Percentiles rank a stretch among this genome's conserved stretches.
phyloP scores from a whole-genome alignment of 78 protist species.

The Dictyostelium intermedium region DNA sequence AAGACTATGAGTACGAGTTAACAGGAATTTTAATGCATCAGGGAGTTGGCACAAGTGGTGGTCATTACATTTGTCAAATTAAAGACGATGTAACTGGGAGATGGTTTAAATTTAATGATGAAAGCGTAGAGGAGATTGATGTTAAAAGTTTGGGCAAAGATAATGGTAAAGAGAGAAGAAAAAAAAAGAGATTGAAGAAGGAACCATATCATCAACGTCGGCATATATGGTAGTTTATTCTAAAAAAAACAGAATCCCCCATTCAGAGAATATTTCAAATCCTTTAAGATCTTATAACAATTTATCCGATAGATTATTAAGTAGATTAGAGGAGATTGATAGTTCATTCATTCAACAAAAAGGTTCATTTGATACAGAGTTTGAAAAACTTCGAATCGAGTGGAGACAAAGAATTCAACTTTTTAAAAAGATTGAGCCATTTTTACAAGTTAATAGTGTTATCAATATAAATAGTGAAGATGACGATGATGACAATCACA shows the following conservation, averaged over 20 bases:
- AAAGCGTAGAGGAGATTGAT: conserved; percentile 7
- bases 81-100: conserved; percentile 26
- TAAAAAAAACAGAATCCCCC: conserved; percentile 4
- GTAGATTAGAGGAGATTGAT: not conserved
- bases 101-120: conserved; percentile 70
- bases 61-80: conserved; percentile 65
- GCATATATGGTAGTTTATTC: conserved; percentile 46
- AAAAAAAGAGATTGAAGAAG: conserved; percentile 35
- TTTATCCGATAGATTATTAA: not conserved
- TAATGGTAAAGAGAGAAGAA: not conserved
- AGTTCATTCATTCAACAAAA: not conserved
- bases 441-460: not conserved
- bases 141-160: conserved; percentile 7
- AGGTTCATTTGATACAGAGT: not conserved
- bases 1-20: conserved; percentile 10
- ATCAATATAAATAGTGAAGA: too few relatives aligned
- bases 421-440: not conserved
- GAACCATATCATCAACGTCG: conserved; percentile 8
- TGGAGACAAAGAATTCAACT: conserved; percentile 17
- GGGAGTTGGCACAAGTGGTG: conserved; percentile 29
- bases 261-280: not conserved
- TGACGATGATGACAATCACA: not conserved
- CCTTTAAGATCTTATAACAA: not conserved
- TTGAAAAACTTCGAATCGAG: not conserved
- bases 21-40: conserved; percentile 67